A percentile compares a stretch with the other conserved stretches of the same genome.
phyloP scores from a whole-genome alignment of 1,284 basidiomycete genomes.

The Cryptococcus hybrid region DNA sequence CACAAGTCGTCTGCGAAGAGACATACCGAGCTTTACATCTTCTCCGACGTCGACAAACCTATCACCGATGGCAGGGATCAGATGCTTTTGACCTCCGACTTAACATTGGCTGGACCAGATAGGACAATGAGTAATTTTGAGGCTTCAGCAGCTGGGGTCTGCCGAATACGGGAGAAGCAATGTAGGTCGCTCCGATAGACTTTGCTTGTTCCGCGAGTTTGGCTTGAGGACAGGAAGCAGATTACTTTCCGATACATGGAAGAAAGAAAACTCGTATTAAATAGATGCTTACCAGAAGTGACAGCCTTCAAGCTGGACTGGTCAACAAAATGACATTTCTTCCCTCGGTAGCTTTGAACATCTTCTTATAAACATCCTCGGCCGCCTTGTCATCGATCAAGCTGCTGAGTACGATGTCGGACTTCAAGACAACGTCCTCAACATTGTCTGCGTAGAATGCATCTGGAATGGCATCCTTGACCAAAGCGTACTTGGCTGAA shows the following conservation, averaged over 20 bases:
- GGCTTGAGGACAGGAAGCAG: conserved; percentile 9
- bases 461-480: conserved; percentile 14
- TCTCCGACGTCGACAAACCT: conserved; percentile 33
- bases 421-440: conserved; percentile 18
- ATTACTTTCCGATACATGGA: background rate
- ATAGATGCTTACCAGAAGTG: conserved; percentile 27
- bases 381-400: conserved; percentile 36
- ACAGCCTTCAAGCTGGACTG: conserved; percentile 30
- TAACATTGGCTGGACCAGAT: conserved; percentile 19
- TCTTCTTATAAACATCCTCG: conserved; percentile 20
- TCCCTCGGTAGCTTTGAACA: conserved; percentile 15
- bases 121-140: conserved; percentile 32
- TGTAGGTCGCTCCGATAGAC: conserved; percentile 21
- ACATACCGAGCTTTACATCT: conserved; percentile 33
- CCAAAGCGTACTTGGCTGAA: conserved; percentile 24
- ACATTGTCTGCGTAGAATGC: conserved; percentile 14
- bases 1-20: background rate
- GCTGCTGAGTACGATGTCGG: conserved; percentile 27
- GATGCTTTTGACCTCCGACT: conserved; percentile 20
- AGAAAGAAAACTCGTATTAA: background rate
- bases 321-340: conserved; percentile 31
- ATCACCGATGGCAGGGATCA: conserved; percentile 21
- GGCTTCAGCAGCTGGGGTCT: conserved; percentile 30
- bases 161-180: conserved; percentile 37
- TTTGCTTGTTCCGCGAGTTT: conserved; percentile 24